Evolutionary conservation across 768 basidiomycete species (phyloP).

Genomic region (Psilocybe cubensis): DNA sequence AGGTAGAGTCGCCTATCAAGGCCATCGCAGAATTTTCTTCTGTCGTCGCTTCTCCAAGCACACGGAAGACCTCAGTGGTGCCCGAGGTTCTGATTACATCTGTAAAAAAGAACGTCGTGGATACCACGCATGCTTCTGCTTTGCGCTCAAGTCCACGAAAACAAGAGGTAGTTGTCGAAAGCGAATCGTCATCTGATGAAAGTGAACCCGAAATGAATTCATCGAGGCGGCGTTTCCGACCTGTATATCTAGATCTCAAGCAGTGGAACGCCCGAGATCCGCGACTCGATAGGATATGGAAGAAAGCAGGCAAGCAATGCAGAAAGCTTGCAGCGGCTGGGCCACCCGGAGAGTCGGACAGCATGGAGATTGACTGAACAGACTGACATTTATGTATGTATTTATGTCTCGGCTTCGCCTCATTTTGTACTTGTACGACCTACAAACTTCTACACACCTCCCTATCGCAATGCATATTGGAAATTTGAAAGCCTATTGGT

Average conservation of each 20-base stretch:
- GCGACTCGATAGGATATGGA: conserved; percentile 34
- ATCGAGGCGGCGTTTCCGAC: conserved; percentile 45
- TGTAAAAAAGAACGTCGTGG: not conserved
- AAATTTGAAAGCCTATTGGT: not conserved
- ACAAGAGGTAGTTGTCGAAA: conserved; percentile 5
- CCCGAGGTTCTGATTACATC: not conserved
- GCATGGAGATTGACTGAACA: not conserved
- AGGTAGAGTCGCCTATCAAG: conserved; percentile 25
- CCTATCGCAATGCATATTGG: not conserved
- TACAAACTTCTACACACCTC: not conserved
- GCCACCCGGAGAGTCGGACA: not conserved
- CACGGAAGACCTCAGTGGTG: not conserved
- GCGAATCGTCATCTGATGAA: conserved; percentile 24
- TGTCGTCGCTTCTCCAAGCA: not conserved
- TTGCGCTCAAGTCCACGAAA: not conserved
- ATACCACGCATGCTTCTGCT: conserved; percentile 6
- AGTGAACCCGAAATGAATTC: conserved; percentile 22
- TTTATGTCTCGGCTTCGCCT: not conserved
- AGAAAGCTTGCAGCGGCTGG: not conserved
- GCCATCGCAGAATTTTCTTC: not conserved
- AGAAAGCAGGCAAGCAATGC: conserved; percentile 24
- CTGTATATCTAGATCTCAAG: conserved; percentile 51
- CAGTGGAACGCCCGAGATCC: conserved; percentile 52
- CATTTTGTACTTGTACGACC: not conserved
- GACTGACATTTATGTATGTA: not conserved